Evolutionary conservation across 768 basidiomycete species (phyloP), one percentile per base, ranked within the genome.

Genomic region (Russula emetica): DNA sequence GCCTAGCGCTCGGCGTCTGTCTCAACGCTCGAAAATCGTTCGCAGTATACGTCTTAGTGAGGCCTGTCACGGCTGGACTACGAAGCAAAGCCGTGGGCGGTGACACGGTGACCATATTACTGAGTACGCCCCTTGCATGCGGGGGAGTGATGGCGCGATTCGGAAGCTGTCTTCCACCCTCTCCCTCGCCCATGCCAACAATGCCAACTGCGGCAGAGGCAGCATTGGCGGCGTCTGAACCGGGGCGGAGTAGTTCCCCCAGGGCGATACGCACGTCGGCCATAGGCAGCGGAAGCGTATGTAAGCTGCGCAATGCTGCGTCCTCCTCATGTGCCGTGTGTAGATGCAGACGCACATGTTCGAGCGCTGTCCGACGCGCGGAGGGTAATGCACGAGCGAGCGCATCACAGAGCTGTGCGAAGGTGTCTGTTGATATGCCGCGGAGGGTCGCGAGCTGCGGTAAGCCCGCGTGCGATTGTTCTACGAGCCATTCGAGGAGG

Each of bases 21-120:
- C 91, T 78, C 67, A 91, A 76, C 71, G 88, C 83, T 58, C 92
- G 80, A 69, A 94, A 94, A 72, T 93, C 91, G 69, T 94, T 92
- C 71, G 83, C 87, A 24, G 72, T 73, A 67, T 94, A 94, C 64
- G 82, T 92, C 76, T 92, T 94, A 13, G 92, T 92, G 30, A 94
- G 78, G 20, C 88, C 88, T 0, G 87, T 88, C 26, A 85, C 83
- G 0, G 85, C 85, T 0, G 88, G 87, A 0, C 86, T 87, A 44
- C 89, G 80, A 55, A 90, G 76, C 26, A 91, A 69, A 7, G 88
- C 83, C 10, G 84, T 82, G 3, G 88, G 86, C 5, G 88, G 89
- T 2, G 88, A 90, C 26, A 88, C 80, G 6, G 82, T 78, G 6
- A 86, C 82, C 38, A 87, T 78, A 20, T 82, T 85, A 20, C 83